Evolutionary conservation across 345 rosid genomes (phyloP), one percentile per base, ranked within the genome.

Genomic region (Nephelium lappaceum): DNA sequence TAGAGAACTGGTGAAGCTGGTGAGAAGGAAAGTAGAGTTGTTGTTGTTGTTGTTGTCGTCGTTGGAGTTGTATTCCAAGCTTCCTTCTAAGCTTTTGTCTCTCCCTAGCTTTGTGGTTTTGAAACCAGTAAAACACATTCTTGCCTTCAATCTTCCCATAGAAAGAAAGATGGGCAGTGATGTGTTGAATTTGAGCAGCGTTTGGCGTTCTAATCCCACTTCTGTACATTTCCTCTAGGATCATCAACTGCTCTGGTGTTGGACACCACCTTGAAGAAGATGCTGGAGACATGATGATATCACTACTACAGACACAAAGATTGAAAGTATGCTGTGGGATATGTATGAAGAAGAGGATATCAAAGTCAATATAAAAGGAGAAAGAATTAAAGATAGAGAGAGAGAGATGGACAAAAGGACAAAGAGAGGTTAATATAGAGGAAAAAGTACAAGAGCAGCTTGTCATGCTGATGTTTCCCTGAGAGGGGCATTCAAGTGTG

Each of bases 31-130:
- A 76, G 8, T 12, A 77, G 31, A 69, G 67, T 25, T 82, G 86
- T 42, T 89, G 92, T 41, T 89, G 95, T 39, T 80, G 87, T 57
- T 89, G 92, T 38, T 87, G 93, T 61, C 88, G 95, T 2, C 71
- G 83, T 16, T 91, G 97, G 41, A 89, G 92, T 81, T 95, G 97
- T 81, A 88, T 91, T 6, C 83, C 80, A 9, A 92, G 88, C 78
- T 92, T 95, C 88, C 88, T 92, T 80, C 98, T 85, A 55, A 93
- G 90, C 80, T 87, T 92, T 80, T 89, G 97, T 69, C 95, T 85
- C 68, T 95, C 98, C 80, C 99, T 90, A 0, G 99, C 99, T 89
- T 95, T 95, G 76, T 95, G 98, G 87, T 95, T 95, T 78, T 95
- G 99, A 57, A 95, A 95, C 99, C 99, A 95, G 31, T 95, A 93